Conservation (phyloP, 2,329 filamentous ascomycete genomes). For the Hypoxylon sp. region DNA sequence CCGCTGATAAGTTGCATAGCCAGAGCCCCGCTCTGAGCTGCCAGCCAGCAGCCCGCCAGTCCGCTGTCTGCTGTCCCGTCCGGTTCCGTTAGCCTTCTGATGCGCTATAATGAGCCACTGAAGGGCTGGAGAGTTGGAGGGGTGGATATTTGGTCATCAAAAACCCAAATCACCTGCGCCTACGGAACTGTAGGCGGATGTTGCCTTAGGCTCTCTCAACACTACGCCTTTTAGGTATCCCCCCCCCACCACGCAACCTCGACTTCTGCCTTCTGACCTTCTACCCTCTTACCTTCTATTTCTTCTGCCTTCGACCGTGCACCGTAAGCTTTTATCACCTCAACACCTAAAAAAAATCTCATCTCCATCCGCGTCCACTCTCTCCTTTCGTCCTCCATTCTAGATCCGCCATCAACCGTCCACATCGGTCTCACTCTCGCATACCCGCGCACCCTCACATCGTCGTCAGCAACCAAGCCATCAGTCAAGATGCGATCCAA, state of each 20-base stretch:
- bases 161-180: constrained; percentile 27
- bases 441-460: background rate
- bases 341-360: too few species aligned
- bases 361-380: constrained; percentile 5
- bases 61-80: too few species aligned
- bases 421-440: constrained; percentile 28
- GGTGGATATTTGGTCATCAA: constrained; percentile 23
- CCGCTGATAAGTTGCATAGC: constrained; percentile 8
- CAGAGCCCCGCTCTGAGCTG: constrained; percentile 16
- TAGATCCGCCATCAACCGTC: constrained; percentile 2
- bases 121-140: background rate
- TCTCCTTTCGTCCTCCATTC: constrained; percentile 25
- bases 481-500: constrained; percentile 90
- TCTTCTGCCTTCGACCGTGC: background rate
- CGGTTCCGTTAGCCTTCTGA: too few species aligned
- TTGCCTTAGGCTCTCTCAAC: background rate
- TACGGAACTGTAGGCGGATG: background rate
- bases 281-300: constrained; percentile 1
- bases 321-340: constrained; percentile 5
- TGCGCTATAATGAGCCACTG: constrained; percentile 17
- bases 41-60: too few species aligned
- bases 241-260: background rate
- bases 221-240: background rate
- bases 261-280: constrained; percentile 5
- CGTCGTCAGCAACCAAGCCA: constrained; percentile 30